These are phyloP conservation scores for Mikania micrantha DNA, from an alignment of 129 eudicot genomes.

Conservation along the genomic window DNA sequence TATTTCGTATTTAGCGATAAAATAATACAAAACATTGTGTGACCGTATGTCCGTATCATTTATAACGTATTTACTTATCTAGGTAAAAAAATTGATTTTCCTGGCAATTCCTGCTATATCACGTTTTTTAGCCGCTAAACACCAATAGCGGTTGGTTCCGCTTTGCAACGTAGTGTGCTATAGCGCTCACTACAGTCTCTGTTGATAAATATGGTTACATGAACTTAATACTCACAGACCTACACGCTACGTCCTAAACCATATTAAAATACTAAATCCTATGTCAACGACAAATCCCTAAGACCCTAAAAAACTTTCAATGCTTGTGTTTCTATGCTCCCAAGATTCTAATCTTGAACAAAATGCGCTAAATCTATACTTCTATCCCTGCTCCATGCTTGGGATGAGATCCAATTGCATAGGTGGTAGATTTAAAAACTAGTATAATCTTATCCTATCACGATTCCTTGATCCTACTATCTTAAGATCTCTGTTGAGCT, in stretches of 20 bases:
- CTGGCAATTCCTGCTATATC: no score
- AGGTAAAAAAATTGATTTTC: no score
- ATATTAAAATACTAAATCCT: not conserved
- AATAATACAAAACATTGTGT: no score
- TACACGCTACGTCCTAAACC: not conserved
- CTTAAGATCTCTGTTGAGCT: not conserved
- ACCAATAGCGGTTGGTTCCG: no score
- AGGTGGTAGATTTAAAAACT: not conserved
- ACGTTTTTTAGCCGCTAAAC: no score
- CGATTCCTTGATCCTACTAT: slow-evolving; percentile 1
- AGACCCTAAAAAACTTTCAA: not conserved
- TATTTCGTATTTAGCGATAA: no score
- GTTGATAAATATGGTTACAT: no score
- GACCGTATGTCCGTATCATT: no score
- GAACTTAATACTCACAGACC: not conserved
- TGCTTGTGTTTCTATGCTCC: not conserved
- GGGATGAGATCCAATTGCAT: not conserved
- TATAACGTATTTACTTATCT: no score
- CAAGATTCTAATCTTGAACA: not conserved
- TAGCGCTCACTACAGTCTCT: no score
- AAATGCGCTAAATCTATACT: not conserved
- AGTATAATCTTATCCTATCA: not conserved
- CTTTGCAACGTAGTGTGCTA: no score
- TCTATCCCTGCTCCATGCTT: not conserved
- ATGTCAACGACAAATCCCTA: not conserved